A percentile compares a stretch with the other conserved stretches of the same genome.
These are phyloP conservation scores for Ceriops decandra DNA, from an alignment of 345 rosid species.

Conservation along the genomic window DNA sequence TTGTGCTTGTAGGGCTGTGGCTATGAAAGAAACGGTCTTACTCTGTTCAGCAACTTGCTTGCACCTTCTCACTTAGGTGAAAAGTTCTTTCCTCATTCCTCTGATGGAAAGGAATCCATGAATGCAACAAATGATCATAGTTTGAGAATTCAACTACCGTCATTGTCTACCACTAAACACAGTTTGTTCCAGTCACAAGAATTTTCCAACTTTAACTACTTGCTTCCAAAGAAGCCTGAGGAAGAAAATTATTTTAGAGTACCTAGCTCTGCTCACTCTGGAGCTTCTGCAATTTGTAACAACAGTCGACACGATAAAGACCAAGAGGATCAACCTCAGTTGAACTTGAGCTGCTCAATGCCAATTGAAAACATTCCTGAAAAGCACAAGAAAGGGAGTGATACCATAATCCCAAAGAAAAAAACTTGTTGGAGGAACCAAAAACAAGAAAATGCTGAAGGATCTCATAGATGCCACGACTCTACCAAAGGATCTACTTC, in stretches of 20 bases:
- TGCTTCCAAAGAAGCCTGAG: constrained; percentile 30
- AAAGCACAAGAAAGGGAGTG: constrained; percentile 23
- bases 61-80: constrained; percentile 38
- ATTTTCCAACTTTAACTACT: constrained; percentile 35
- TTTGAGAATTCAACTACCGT: constrained; percentile 23
- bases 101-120: constrained; percentile 19
- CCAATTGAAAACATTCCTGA: constrained; percentile 33
- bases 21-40: constrained; percentile 35
- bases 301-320: constrained; percentile 19
- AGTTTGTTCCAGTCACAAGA: constrained; percentile 27
- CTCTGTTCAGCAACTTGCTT: constrained; percentile 31
- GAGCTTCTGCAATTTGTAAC: constrained; percentile 14
- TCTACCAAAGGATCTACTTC: constrained; percentile 24
- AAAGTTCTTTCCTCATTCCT: constrained; percentile 32
- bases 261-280: constrained; percentile 30
- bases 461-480: constrained; percentile 16
- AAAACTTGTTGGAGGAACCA: constrained; percentile 12
- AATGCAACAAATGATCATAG: constrained; percentile 20
- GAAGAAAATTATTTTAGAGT: constrained; percentile 32
- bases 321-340: constrained; percentile 15
- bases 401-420: constrained; percentile 18
- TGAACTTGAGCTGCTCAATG: constrained; percentile 36
- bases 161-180: constrained; percentile 26
- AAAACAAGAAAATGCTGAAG: constrained; percentile 23
- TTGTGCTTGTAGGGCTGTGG: constrained; percentile 40